Conservation (phyloP, 2,329 filamentous ascomycete species). For the Colletotrichum brevisporum region DNA sequence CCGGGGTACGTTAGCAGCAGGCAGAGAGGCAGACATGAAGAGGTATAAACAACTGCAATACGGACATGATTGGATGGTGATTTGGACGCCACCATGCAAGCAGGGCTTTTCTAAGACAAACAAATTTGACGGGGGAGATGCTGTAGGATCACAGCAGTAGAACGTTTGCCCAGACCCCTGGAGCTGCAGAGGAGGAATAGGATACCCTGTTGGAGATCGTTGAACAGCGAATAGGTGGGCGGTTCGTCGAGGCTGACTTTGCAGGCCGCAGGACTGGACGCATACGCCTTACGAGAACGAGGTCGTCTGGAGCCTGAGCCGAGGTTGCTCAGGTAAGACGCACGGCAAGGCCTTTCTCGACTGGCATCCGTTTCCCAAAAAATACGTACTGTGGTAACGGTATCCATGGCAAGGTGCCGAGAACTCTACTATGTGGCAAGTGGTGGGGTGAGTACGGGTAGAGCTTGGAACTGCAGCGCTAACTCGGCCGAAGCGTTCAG, state of each 20-base stretch:
- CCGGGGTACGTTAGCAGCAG: conserved; percentile 6
- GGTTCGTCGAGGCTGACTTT: conserved; percentile 25
- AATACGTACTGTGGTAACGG: background rate
- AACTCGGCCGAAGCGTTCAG: conserved; percentile 33
- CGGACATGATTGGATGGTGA: background rate
- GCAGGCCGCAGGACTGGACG: conserved; percentile 11
- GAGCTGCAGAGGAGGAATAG: conserved; percentile 10
- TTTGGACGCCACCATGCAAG: conserved; percentile 31
- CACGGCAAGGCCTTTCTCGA: conserved; percentile 7
- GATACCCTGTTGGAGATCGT: background rate
- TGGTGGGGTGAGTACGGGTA: background rate
- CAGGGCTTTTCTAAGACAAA: conserved; percentile 30
- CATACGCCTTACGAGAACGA: conserved; percentile 21
- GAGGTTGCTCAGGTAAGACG: background rate
- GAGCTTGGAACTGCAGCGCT: conserved; percentile 21
- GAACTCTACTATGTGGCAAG: background rate
- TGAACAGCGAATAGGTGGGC: conserved; percentile 1
- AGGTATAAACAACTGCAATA: background rate
- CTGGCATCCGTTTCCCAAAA: background rate
- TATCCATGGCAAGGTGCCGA: background rate
- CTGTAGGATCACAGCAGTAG: conserved; percentile 7
- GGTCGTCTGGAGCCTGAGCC: background rate
- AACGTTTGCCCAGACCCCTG: conserved; percentile 21
- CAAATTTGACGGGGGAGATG: background rate
- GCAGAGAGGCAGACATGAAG: background rate